A percentile compares a stretch with the other conserved stretches of the same genome.
phyloP scores from a whole-genome alignment of 768 basidiomycete species.

The Suillus paluster region DNA sequence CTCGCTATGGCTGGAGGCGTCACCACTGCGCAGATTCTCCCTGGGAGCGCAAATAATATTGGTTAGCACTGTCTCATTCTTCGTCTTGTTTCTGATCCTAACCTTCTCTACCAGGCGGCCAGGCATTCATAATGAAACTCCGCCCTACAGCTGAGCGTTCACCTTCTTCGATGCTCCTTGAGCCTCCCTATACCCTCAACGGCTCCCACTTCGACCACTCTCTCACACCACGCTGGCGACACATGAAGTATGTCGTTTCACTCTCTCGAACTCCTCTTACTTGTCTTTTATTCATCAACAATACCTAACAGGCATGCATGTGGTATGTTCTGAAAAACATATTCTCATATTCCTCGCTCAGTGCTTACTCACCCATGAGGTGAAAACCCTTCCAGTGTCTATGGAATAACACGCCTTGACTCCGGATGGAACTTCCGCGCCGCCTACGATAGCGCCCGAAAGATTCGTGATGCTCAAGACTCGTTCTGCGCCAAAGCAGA shows the following conservation, averaged over 20 bases:
- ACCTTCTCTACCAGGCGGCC: constrained; percentile 42
- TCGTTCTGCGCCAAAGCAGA: constrained; percentile 68
- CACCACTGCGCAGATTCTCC: constrained; percentile 50
- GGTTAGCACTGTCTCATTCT: constrained; percentile 22
- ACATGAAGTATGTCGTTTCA: constrained; percentile 27
- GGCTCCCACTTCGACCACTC: constrained; percentile 21
- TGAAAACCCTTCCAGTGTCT: constrained; percentile 39
- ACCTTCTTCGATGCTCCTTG: constrained; percentile 50
- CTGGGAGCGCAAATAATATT: constrained; percentile 45
- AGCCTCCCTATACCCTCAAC: constrained; percentile 51
- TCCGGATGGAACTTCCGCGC: constrained; percentile 75
- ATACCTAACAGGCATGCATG: constrained; percentile 40
- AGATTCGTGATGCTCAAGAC: constrained; percentile 72
- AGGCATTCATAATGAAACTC: constrained; percentile 56
- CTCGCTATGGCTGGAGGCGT: constrained; percentile 49
- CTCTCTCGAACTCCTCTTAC: not conserved
- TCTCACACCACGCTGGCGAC: constrained; percentile 30
- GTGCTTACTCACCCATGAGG: constrained; percentile 19
- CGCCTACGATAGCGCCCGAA: constrained; percentile 78
- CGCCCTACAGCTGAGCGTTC: constrained; percentile 52
- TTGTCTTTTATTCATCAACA: not conserved
- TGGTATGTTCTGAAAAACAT: constrained; percentile 35
- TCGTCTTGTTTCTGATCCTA: not conserved
- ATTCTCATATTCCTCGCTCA: not conserved
- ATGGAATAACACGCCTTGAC: constrained; percentile 73